phyloP scores from a whole-genome alignment of 441 rosid species.

The Flueggea neowawraea region DNA sequence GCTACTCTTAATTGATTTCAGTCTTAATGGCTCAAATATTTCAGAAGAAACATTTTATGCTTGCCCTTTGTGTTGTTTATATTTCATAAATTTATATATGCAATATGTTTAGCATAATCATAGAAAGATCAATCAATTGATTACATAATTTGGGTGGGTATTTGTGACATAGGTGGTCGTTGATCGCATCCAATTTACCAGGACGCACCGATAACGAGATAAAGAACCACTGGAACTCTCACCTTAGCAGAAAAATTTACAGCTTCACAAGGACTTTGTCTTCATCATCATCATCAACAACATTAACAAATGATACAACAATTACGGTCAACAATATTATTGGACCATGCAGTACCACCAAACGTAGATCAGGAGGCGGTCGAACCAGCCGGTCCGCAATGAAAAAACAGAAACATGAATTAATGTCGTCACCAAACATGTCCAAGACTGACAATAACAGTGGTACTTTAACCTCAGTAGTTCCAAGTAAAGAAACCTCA shows the following conservation, averaged over 20 bases:
- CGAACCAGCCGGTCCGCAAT: constrained; percentile 39
- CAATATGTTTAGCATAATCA: too few relatives aligned
- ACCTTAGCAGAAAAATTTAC: constrained; percentile 66
- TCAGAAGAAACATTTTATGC: too few relatives aligned
- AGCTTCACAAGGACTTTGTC: constrained; percentile 20
- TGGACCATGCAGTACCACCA: constrained; percentile 27
- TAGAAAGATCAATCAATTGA: too few relatives aligned
- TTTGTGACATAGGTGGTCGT: constrained; percentile 59
- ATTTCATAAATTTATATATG: too few relatives aligned
- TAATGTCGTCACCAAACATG: constrained; percentile 17
- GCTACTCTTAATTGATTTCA: too few relatives aligned
- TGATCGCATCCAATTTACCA: constrained; percentile 76
- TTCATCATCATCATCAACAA: background rate
- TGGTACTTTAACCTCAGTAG: background rate
- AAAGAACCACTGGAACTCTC: constrained; percentile 92
- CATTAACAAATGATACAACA: background rate
- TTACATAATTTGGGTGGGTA: background rate
- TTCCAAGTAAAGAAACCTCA: background rate
- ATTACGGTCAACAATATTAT: constrained; percentile 9
- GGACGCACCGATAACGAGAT: constrained; percentile 96
- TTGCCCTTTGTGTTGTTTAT: too few relatives aligned
- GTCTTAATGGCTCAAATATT: too few relatives aligned
- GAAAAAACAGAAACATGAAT: constrained; percentile 37
- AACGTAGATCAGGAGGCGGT: constrained; percentile 32
- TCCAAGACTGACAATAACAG: background rate